Base-by-base conservation (phyloP, 306 rosid species). In the Quercus glauca region DNA sequence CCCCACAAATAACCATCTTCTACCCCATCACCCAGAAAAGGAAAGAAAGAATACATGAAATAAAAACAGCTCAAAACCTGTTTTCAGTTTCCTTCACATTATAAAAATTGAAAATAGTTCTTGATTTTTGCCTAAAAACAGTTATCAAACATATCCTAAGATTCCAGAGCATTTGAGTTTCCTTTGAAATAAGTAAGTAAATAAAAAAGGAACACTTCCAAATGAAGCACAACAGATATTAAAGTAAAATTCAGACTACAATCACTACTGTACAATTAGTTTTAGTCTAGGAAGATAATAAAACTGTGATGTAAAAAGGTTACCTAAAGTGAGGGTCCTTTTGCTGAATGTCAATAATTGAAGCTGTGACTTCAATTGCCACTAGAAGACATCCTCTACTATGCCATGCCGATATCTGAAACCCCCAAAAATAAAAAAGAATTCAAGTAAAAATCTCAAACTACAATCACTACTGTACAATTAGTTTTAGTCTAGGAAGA, bases 361-460 rank as follows among this genome's bases (percentile, higher is more conserved):
- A 86, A 55, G 97, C 92, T 0, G 99, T 88, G 60, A 90, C 89
- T 57, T 93, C 94, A 14, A 96, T 76, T 7, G 81, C 81, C 80
- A 86, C 91, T 3, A 98, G 99, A 79, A 96, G 78, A 15, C 91
- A 88, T 68, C 98, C 98, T 69, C 97, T 89, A 84, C 94, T 93
- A 75, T 89, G 84, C 98, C 99, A 96, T 14, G 93, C 71, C 2
- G 93, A 85, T 56, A 96, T 83, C 99, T 96, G 86, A 52, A 82
- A 73, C n/a, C 14, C 58, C 69, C 26, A 71, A 79, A 18, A 17
- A 57, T 19, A 35, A 18, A 23, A 41, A 35, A 9, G n/a, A 71
- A 5, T 12, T 56, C 21, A 73, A 15, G 25, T 23, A 23, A 23
- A 23, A 23, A 23, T 23, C 25, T 23, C 25, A 23, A 23, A 23